Conservation (phyloP, 2,329 filamentous ascomycete species). For the Gremmenia infestans region DNA sequence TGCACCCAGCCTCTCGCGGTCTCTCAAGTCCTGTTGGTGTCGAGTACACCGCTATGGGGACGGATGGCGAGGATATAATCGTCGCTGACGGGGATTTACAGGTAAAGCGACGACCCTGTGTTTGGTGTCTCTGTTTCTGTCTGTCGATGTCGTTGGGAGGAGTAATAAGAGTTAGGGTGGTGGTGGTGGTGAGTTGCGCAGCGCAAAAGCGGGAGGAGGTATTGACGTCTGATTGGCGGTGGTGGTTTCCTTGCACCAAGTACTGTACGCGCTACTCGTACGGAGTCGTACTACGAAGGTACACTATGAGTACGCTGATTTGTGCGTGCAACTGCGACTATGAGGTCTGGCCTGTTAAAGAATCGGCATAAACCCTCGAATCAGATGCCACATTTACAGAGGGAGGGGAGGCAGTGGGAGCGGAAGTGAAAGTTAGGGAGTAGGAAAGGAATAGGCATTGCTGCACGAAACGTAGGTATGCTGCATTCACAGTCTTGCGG, state of each 20-base stretch:
- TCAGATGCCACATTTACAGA: background rate
- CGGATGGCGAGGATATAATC: background rate
- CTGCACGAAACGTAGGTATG: too few relatives aligned
- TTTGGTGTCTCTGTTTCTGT: background rate
- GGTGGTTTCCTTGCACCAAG: background rate
- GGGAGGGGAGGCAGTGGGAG: background rate
- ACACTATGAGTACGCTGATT: background rate
- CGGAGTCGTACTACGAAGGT: background rate
- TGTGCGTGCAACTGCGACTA: background rate
- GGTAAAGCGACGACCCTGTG: background rate
- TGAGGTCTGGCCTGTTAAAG: background rate
- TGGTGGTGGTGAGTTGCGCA: background rate
- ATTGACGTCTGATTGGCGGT: background rate
- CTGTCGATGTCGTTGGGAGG: background rate
- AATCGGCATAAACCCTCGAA: background rate
- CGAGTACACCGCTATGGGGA: background rate
- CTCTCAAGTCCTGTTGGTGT: background rate
- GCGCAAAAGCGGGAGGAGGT: background rate
- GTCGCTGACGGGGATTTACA: background rate
- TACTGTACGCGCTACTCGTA: background rate
- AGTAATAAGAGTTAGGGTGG: background rate
- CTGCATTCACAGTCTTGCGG: too few relatives aligned
- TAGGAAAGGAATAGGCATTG: too few relatives aligned
- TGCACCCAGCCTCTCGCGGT: slow-evolving; percentile 17
- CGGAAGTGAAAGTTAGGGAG: background rate